These are phyloP conservation scores for Calocybe cyanea DNA, from an alignment of 768 basidiomycete genomes.

Conservation along the genomic window DNA sequence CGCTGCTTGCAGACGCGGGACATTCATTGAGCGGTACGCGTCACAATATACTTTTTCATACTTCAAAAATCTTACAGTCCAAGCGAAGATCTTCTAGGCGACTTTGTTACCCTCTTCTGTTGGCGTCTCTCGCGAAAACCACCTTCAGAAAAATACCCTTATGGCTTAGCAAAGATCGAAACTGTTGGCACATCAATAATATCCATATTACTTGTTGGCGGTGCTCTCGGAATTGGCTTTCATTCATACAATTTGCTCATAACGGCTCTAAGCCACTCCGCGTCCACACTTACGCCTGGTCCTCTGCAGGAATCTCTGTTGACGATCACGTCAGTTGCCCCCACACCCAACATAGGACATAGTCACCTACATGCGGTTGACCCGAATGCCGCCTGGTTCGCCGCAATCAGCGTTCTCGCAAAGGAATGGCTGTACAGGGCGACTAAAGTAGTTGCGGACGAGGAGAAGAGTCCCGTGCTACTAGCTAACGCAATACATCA, in stretches of 20 bases:
- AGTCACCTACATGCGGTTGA: conserved; percentile 64
- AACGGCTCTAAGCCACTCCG: conserved; percentile 64
- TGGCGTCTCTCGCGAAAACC: conserved; percentile 82
- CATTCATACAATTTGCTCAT: conserved; percentile 87
- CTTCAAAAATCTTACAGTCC: conserved; percentile 6
- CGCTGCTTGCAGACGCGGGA: conserved; percentile 89
- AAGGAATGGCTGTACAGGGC: conserved; percentile 95
- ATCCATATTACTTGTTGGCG: conserved; percentile 80
- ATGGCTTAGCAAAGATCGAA: conserved; percentile 92
- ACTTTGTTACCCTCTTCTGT: conserved; percentile 86
- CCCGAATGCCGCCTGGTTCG: conserved; percentile 97
- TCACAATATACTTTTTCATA: background rate
- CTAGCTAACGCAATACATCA: conserved; percentile 97
- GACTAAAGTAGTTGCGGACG: conserved; percentile 85
- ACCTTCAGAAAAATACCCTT: conserved; percentile 80
- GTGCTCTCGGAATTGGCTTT: conserved; percentile 80
- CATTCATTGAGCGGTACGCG: conserved; percentile 82
- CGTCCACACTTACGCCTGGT: conserved; percentile 62
- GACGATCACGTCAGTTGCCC: conserved; percentile 50
- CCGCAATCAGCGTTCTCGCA: conserved; percentile 67
- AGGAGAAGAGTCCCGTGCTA: conserved; percentile 88
- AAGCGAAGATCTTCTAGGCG: conserved; percentile 71
- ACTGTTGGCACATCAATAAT: conserved; percentile 91
- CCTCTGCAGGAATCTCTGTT: conserved; percentile 60
- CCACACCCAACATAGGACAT: conserved; percentile 53